Conservation (phyloP, 805 yeast species). For the Teunomyces tritomae region DNA sequence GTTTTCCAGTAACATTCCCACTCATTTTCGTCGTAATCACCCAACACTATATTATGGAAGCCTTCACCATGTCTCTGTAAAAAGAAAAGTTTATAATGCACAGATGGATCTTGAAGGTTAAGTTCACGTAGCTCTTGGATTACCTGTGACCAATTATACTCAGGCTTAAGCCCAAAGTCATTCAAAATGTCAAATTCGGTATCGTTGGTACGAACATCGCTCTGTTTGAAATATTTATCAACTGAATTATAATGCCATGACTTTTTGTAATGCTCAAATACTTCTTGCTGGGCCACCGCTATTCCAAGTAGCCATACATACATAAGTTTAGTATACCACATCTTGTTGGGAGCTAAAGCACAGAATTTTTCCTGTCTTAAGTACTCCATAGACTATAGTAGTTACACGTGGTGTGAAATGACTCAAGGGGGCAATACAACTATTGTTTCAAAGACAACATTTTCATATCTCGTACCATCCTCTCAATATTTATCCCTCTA, state of each 20-base stretch:
- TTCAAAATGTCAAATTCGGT: conserved; percentile 9
- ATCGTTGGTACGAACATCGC: conserved; percentile 13
- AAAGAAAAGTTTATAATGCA: conserved; percentile 23
- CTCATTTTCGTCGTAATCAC: conserved; percentile 10
- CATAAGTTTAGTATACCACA: too few species aligned
- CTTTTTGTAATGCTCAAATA: neutral
- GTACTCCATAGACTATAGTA: neutral
- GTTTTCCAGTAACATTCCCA: conserved; percentile 30
- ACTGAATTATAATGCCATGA: neutral
- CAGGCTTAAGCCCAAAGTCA: conserved; percentile 22
- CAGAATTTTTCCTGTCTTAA: neutral
- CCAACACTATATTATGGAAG: conserved; percentile 27
- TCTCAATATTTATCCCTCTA: too few species aligned
- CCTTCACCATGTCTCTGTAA: conserved; percentile 36
- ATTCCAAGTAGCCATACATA: neutral
- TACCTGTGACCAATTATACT: conserved; percentile 22
- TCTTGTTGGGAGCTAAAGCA: too few species aligned
- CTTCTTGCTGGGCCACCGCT: neutral
- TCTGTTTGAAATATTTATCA: conserved; percentile 18
- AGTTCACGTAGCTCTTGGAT: conserved; percentile 10
- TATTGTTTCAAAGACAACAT: neutral
- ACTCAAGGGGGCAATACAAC: neutral
- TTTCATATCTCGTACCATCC: too few species aligned
- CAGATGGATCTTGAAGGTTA: conserved; percentile 3
- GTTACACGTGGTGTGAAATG: neutral